These are phyloP conservation scores for Oryza meridionalis DNA, from an alignment of 176 grass and related monocot species.

Conservation along the genomic window DNA sequence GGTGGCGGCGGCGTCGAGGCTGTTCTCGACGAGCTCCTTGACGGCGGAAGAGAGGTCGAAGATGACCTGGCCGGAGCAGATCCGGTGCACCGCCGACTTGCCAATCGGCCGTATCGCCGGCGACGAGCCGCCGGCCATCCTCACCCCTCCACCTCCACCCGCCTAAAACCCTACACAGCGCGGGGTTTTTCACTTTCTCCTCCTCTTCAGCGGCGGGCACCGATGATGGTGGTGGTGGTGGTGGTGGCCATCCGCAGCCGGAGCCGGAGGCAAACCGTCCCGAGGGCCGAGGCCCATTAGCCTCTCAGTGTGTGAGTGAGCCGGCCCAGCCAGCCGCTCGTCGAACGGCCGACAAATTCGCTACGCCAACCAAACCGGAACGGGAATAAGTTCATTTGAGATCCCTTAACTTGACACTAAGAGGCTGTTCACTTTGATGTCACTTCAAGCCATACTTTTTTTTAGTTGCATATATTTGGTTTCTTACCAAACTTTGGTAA, in stretches of 20 bases:
- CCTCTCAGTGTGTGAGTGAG: not conserved
- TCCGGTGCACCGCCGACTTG: slow-evolving; percentile 77
- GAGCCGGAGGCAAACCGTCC: too few relatives aligned
- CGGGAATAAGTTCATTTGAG: too few relatives aligned
- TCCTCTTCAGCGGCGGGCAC: not conserved
- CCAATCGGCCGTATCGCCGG: slow-evolving; percentile 78
- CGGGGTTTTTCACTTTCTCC: not conserved
- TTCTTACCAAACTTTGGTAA: too few relatives aligned
- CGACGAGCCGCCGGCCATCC: slow-evolving; percentile 46
- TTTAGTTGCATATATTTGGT: too few relatives aligned
- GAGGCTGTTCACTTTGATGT: too few relatives aligned
- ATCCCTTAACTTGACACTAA: too few relatives aligned
- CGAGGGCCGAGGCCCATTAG: not conserved
- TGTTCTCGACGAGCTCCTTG: slow-evolving; percentile 98
- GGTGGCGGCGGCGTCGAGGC: slow-evolving; percentile 88
- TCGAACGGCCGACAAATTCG: not conserved
- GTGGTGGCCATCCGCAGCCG: too few relatives aligned
- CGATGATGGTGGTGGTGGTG: too few relatives aligned
- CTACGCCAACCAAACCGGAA: not conserved
- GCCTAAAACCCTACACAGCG: slow-evolving; percentile 28
- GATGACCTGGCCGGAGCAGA: slow-evolving; percentile 94
- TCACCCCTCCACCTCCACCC: slow-evolving; percentile 37
- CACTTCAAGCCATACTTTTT: too few relatives aligned
- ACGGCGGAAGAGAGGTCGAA: slow-evolving; percentile 87
- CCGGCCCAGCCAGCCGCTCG: not conserved